These are phyloP conservation scores for Melanogaster broomeanus DNA, from an alignment of 768 basidiomycete species.

Conservation along the genomic window DNA sequence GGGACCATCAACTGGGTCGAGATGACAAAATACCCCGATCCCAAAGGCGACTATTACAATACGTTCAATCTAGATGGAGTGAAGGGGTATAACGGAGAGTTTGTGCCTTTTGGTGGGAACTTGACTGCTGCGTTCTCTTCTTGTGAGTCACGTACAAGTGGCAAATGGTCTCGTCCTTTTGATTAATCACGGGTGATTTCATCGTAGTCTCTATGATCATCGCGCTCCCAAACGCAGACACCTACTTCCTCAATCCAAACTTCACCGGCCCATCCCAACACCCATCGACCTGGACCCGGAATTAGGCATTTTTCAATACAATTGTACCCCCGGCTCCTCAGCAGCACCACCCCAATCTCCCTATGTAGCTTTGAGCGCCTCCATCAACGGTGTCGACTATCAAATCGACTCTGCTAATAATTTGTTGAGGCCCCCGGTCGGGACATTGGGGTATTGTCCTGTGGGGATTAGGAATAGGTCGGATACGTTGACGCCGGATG, in stretches of 20 bases:
- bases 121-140: constrained; percentile 27
- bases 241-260: constrained; percentile 18
- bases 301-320: constrained; percentile 8
- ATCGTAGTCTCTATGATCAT: constrained; percentile 16
- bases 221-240: constrained; percentile 13
- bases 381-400: constrained; percentile 35
- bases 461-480: constrained; percentile 20
- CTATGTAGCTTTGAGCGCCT: constrained; percentile 24
- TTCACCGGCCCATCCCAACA: constrained; percentile 24
- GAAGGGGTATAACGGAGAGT: constrained; percentile 30
- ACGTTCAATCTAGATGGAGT: constrained; percentile 26
- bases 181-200: not conserved
- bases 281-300: constrained; percentile 2
- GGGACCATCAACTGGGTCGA: constrained; percentile 32
- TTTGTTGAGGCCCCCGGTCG: constrained; percentile 16
- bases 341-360: constrained; percentile 8
- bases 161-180: not conserved
- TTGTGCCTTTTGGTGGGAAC: constrained; percentile 17
- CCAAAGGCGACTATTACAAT: constrained; percentile 16
- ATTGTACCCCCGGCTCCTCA: constrained; percentile 8
- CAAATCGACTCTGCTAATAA: constrained; percentile 26
- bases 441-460: constrained; percentile 11
- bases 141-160: constrained; percentile 12
- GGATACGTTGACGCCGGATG: constrained; percentile 11
- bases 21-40: constrained; percentile 18